phyloP scores from a whole-genome alignment of 2,329 filamentous ascomycete species.

The Malbranchea zuffiana region DNA sequence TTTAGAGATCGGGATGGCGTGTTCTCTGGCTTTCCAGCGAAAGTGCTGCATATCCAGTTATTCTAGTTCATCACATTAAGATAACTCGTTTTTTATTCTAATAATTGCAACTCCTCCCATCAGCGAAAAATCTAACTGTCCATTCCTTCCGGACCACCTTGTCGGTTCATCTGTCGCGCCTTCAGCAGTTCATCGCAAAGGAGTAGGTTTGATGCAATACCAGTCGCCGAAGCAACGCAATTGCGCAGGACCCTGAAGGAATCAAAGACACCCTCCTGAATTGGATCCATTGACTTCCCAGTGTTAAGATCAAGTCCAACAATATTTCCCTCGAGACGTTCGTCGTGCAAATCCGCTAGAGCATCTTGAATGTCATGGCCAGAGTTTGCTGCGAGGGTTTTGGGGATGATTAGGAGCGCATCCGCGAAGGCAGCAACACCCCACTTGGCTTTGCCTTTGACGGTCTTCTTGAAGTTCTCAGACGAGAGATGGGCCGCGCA shows the following conservation, averaged over 20 bases:
- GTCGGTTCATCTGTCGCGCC: slow-evolving; percentile 76
- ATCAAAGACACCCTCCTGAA: slow-evolving; percentile 85
- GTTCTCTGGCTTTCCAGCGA: too few relatives aligned
- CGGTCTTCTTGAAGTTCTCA: slow-evolving; percentile 73
- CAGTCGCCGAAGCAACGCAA: slow-evolving; percentile 82
- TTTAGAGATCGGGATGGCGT: too few relatives aligned
- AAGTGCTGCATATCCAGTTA: background rate
- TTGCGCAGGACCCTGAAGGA: slow-evolving; percentile 93
- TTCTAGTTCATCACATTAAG: background rate
- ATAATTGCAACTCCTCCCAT: too few relatives aligned
- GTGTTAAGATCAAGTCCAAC: slow-evolving; percentile 79
- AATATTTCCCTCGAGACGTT: slow-evolving; percentile 68
- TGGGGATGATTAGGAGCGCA: slow-evolving; percentile 87
- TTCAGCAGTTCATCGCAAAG: slow-evolving; percentile 96
- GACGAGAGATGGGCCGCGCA: slow-evolving; percentile 79
- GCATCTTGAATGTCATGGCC: slow-evolving; percentile 96
- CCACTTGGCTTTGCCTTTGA: slow-evolving; percentile 97
- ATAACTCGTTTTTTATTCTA: too few relatives aligned
- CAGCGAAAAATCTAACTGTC: slow-evolving; percentile 17
- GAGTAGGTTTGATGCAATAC: slow-evolving; percentile 89
- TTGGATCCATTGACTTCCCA: slow-evolving; percentile 89
- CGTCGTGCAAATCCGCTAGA: slow-evolving; percentile 75
- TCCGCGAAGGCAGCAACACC: slow-evolving; percentile 92
- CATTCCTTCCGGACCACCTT: slow-evolving; percentile 33
- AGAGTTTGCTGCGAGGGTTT: slow-evolving; percentile 90